These are phyloP conservation scores for Aspergillus affinis DNA, from an alignment of 495 filamentous ascomycete species.

Conservation along the genomic window DNA sequence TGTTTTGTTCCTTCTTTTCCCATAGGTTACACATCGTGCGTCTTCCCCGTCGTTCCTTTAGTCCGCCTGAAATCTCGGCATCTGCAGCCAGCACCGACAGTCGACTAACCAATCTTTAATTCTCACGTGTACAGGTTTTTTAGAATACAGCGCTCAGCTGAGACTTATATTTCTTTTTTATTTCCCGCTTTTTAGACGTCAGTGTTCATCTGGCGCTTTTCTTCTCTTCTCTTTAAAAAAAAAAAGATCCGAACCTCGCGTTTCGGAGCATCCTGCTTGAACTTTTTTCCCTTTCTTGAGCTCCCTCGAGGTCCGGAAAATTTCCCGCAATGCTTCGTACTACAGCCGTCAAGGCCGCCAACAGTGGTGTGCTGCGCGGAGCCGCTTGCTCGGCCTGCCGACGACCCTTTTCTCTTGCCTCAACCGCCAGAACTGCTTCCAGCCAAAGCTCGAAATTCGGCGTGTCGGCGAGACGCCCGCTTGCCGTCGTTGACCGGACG, in stretches of 20 bases:
- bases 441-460: constrained; percentile 45
- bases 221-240: neutral
- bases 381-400: constrained; percentile 46
- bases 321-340: constrained; percentile 47
- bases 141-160: neutral
- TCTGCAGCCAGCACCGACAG: constrained; percentile 9
- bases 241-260: neutral
- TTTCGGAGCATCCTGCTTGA: constrained; percentile 12
- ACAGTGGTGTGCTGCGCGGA: constrained; percentile 52
- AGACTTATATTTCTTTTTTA: constrained; percentile 2
- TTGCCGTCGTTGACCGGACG: constrained; percentile 40
- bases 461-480: constrained; percentile 43
- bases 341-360: constrained; percentile 47
- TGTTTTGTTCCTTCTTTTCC: constrained; percentile 17
- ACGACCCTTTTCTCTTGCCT: constrained; percentile 48
- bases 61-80: constrained; percentile 33
- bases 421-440: constrained; percentile 40
- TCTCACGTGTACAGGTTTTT: neutral
- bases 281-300: constrained; percentile 12
- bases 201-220: neutral
- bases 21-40: constrained; percentile 15
- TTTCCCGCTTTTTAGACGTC: neutral
- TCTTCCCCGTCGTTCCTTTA: constrained; percentile 31
- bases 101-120: neutral
- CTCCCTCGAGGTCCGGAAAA: constrained; percentile 20